Percentiles rank a stretch among this genome's conserved stretches.
Evolutionary conservation across 169 alveolate genomes (phyloP).

Genomic region (Plasmodium billcollinsi): DNA sequence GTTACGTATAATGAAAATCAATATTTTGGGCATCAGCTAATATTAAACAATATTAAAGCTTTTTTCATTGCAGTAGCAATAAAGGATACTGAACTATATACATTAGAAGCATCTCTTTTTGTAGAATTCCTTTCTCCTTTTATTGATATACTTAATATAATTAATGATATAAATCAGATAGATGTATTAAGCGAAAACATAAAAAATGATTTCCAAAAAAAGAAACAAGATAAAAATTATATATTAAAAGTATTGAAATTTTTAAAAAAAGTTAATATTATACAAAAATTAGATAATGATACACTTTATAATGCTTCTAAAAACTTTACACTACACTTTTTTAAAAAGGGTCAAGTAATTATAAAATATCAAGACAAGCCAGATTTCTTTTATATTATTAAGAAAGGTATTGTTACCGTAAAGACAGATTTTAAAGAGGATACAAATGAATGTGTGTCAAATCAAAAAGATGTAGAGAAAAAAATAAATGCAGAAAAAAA

Average conservation of each 20-base stretch:
- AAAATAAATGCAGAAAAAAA: background rate
- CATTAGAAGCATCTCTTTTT: conserved; percentile 43
- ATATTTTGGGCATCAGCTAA: conserved; percentile 71
- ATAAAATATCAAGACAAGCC: conserved; percentile 51
- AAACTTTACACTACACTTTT: conserved; percentile 47
- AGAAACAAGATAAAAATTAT: conserved; percentile 32
- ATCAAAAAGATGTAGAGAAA: background rate
- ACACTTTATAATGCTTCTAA: conserved; percentile 40
- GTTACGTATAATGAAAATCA: conserved; percentile 11
- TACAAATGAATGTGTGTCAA: background rate
- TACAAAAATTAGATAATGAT: conserved; percentile 61
- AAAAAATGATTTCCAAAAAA: conserved; percentile 15
- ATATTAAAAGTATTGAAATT: conserved; percentile 28
- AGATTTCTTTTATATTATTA: conserved; percentile 61
- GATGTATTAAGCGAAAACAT: conserved; percentile 12
- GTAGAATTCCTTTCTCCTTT: conserved; percentile 53
- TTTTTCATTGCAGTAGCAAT: conserved; percentile 49
- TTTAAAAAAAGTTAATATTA: conserved; percentile 56
- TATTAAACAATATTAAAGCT: conserved; percentile 17
- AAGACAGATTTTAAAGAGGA: conserved; percentile 24
- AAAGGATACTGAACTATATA: conserved; percentile 49
- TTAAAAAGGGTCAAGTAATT: conserved; percentile 58
- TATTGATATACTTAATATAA: conserved; percentile 18
- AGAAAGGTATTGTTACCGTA: conserved; percentile 71
- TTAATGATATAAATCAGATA: conserved; percentile 21